Evolutionary conservation across 2,329 filamentous ascomycete genomes (phyloP), one percentile per base, ranked within the genome.

Genomic region (Ceratocystis papillata): DNA sequence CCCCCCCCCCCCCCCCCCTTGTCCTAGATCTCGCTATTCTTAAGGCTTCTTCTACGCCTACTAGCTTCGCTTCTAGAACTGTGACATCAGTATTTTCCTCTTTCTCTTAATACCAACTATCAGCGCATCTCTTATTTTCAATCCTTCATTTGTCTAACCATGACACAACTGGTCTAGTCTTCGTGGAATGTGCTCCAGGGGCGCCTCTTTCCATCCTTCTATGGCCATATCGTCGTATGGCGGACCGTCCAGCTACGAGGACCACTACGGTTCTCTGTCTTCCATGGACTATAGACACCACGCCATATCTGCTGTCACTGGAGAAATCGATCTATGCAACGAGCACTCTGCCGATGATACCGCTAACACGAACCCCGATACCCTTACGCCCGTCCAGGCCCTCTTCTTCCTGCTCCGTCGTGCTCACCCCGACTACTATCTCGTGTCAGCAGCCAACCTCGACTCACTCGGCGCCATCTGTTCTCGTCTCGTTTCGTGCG

Each of bases 321-420:
- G 25, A 6, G 55, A 59, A 28, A 10, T n/a, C 63, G 30, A 65
- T 7, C 3, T 65, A 33, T 65, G 63, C 50, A 33, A 33, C 41
- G 50, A 57, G 25, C 63, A 65, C 28, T 45, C 53, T 7, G 10
- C n/a, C 30, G 50, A 65, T 55, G 44, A 65, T 8, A n/a, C 22
- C 4, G 28, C n/a, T 5, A 57, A 46, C 33, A 57, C 55, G 2
- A 57, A 41, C 53, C 63, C 28, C 37, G 65, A 72, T 20, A 80
- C 82, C 71, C 70, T 82, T 48, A 77, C 80, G 33, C 80, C 80
- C 17, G 77, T 82, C 30, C 80, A 82, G 72, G 79, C 77, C 1
- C 82, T 80, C 80, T 83, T 82, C 71, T 80, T 82, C 74, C 75
- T 82, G 30, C 76, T 76, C 28, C 71, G 69, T 3, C 71, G 74